Base-by-base conservation (phyloP, 208 protist species). In the Phytomonas serpens region DNA sequence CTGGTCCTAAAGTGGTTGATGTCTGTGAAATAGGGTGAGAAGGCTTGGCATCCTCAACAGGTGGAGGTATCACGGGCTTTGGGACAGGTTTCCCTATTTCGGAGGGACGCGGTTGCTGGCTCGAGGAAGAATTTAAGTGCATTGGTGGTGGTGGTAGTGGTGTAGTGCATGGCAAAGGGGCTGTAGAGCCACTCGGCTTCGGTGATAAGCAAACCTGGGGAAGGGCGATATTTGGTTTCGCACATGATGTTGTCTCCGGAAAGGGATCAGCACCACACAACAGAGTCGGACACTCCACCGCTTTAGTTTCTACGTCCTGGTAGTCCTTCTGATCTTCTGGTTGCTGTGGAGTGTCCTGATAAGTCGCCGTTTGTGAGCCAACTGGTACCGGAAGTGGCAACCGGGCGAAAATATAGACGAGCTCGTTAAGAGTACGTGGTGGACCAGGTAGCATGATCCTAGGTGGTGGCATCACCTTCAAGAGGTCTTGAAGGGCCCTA, bases 341-440 rank as follows among this genome's bases (percentile, higher is more conserved):
- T 19, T 57, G 47, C 1, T 57, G 19, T 5, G 47, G 19, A 19
- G 47, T 6, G 5, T 57, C 47, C 23, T 11, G 19, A 27, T 23
- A 27, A 57, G 47, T 57, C 47, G 4, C 47, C 19, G 16, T 57
- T 57, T 57, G 47, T 2, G 47, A 19, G 2, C 16, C 29, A 30
- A 47, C 13, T 29, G 19, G 66, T 27, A 40, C 29, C 36, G 68
- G 69, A 13, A 73, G 62, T 62, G 74, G 73, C 27, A 86, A 27
- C 5, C 69, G 65, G 29, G 66, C 78, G 34, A 86, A 80, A 32
- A 83, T 61, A 61, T 80, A 82, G n/a, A 86, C 72, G 11, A 86
- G 72, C 63, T 86, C 81, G 23, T 86, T 82, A 37, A 86, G 52
- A 31, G 76, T 83, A 63, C 75, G 70, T 2, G 81, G 81, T 9